phyloP scores from a whole-genome alignment of 768 basidiomycete species.

The Hericium alpestre region DNA sequence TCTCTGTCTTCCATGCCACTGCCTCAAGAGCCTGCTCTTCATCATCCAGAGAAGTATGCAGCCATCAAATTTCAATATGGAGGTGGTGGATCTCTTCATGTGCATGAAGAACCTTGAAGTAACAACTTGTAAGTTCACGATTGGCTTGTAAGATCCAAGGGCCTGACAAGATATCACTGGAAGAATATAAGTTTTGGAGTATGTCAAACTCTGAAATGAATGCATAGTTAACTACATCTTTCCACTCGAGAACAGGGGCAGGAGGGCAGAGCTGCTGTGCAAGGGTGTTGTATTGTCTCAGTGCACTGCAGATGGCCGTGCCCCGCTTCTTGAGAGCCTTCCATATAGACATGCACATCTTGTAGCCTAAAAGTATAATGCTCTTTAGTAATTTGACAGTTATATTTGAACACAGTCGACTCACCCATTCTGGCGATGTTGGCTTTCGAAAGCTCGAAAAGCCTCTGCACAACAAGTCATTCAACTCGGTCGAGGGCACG shows the following conservation, averaged over 20 bases:
- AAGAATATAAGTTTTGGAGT: not conserved
- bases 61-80: not conserved
- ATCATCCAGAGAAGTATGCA: not conserved
- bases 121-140: not conserved
- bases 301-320: not conserved
- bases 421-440: not conserved
- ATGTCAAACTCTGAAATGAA: not conserved
- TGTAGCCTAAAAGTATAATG: not conserved
- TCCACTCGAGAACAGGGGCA: not conserved
- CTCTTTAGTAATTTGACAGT: too few species aligned
- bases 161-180: not conserved
- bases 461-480: not conserved
- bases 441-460: not conserved
- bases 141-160: not conserved
- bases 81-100: not conserved
- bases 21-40: too few species aligned
- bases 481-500: not conserved
- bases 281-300: not conserved
- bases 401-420: too few species aligned
- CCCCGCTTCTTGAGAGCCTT: not conserved
- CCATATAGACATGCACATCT: not conserved
- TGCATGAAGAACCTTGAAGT: not conserved
- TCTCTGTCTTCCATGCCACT: too few species aligned
- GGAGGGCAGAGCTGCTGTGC: not conserved
- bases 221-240: not conserved